phyloP scores from a whole-genome alignment of 2,329 filamentous ascomycete species.

The Trichoderma breve region DNA sequence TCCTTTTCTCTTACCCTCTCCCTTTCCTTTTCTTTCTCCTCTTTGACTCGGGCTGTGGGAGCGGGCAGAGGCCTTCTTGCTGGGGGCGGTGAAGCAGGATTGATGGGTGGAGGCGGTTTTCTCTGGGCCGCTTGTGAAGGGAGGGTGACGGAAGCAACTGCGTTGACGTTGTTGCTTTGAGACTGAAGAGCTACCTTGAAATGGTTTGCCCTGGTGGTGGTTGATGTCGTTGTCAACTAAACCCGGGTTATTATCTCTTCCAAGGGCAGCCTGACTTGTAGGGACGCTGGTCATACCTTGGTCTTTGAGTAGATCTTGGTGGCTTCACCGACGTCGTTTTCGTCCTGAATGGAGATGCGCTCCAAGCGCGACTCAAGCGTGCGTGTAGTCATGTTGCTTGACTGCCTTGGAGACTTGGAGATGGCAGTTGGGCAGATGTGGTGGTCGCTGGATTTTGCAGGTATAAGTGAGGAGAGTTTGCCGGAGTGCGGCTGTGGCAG shows the following conservation, averaged over 20 bases:
- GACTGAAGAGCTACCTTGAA: conserved; percentile 83
- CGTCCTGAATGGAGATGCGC: conserved; percentile 84
- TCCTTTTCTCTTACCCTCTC: background rate
- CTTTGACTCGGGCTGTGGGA: conserved; percentile 39
- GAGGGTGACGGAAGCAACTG: conserved; percentile 63
- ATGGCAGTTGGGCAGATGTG: background rate
- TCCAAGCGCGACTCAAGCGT: conserved; percentile 85
- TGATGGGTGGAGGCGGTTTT: conserved; percentile 32
- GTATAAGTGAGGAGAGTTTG: conserved; percentile 10
- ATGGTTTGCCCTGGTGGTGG: conserved; percentile 70
- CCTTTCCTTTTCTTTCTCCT: background rate
- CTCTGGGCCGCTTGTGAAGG: conserved; percentile 64
- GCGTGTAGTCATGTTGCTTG: conserved; percentile 63
- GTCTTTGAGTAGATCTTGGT: conserved; percentile 63
- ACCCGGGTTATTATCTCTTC: background rate
- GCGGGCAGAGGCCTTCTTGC: conserved; percentile 48
- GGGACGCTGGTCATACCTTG: conserved; percentile 58
- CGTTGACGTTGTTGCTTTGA: conserved; percentile 66
- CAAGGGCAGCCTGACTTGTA: background rate
- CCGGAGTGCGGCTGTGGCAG: background rate
- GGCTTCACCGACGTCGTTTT: conserved; percentile 65
- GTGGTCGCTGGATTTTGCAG: background rate
- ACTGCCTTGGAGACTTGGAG: background rate
- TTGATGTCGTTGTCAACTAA: conserved; percentile 26
- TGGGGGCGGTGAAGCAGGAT: conserved; percentile 47